Conservation (phyloP, 306 rosid species). For the Cercis canadensis region DNA sequence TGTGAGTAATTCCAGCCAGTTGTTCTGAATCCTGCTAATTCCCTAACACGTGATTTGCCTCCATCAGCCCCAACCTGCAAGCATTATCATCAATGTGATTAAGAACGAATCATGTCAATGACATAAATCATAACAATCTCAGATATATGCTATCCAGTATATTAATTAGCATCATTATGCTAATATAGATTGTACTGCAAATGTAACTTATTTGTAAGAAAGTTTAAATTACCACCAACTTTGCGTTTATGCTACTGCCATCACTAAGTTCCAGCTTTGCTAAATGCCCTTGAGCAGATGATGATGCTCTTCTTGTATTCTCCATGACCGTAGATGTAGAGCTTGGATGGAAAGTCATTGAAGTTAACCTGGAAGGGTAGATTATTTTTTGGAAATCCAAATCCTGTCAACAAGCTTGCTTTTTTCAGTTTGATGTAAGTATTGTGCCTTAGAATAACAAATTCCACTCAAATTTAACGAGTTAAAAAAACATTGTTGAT, state of each 20-base stretch:
- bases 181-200: constrained; percentile 9
- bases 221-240: constrained; percentile 79
- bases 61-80: constrained; percentile 97
- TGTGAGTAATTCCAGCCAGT: constrained; percentile 95
- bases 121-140: constrained; percentile 27
- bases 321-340: constrained; percentile 47
- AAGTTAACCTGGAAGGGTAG: constrained; percentile 63
- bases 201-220: constrained; percentile 23
- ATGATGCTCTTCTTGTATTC: constrained; percentile 40
- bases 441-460: constrained; percentile 11
- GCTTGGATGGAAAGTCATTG: constrained; percentile 61
- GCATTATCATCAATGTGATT: constrained; percentile 28
- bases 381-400: constrained; percentile 71
- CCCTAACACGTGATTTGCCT: constrained; percentile 85
- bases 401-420: constrained; percentile 55
- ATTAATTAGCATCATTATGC: constrained; percentile 22
- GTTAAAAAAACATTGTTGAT: constrained; percentile 15
- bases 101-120: constrained; percentile 7
- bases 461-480: constrained; percentile 22
- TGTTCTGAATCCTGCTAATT: constrained; percentile 79
- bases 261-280: constrained; percentile 83
- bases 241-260: constrained; percentile 77
- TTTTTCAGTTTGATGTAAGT: constrained; percentile 39
- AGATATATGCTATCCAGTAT: constrained; percentile 26
- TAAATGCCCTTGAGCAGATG: constrained; percentile 50